These are phyloP conservation scores for Trichoderma sp. DNA, from an alignment of 2,329 filamentous ascomycete species.

Conservation along the genomic window DNA sequence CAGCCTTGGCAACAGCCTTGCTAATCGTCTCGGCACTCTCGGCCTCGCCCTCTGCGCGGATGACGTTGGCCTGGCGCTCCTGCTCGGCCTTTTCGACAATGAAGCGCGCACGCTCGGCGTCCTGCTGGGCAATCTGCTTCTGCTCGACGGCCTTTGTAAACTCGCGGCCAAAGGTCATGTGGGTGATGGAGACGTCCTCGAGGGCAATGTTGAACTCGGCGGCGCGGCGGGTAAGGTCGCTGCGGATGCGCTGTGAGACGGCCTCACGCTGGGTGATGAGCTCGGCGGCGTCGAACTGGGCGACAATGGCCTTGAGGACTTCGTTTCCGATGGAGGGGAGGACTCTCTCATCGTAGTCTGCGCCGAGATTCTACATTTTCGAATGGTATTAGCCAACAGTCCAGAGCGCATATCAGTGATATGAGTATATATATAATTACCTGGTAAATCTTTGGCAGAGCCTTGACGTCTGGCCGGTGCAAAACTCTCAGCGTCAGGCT, in stretches of 20 bases:
- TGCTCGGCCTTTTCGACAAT: constrained; percentile 99
- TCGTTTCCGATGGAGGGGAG: constrained; percentile 99
- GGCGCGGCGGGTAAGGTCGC: constrained; percentile 88
- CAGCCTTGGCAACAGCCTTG: constrained; percentile 89
- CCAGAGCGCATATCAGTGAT: background rate
- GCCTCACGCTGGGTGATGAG: constrained; percentile 98
- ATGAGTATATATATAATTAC: constrained; percentile 52
- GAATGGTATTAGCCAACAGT: background rate
- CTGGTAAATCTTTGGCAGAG: constrained; percentile 97
- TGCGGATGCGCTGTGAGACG: constrained; percentile 90
- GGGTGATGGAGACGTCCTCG: constrained; percentile 98
- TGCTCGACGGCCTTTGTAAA: constrained; percentile 99
- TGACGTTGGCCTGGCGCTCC: constrained; percentile 97
- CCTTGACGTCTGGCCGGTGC: constrained; percentile 90
- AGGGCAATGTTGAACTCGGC: constrained; percentile 98
- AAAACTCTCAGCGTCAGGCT: constrained; percentile 95
- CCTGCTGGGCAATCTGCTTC: constrained; percentile 99
- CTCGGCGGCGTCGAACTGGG: constrained; percentile 97
- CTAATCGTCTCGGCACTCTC: constrained; percentile 95
- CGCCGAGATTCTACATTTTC: constrained; percentile 77
- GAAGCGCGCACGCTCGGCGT: constrained; percentile 95
- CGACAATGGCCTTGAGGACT: constrained; percentile 97
- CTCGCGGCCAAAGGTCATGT: constrained; percentile 99
- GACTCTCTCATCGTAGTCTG: constrained; percentile 98
- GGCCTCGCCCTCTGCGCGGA: constrained; percentile 95